Evolutionary conservation across 139 green algal species (phyloP).

Genomic region (Chlorella ohadii): DNA sequence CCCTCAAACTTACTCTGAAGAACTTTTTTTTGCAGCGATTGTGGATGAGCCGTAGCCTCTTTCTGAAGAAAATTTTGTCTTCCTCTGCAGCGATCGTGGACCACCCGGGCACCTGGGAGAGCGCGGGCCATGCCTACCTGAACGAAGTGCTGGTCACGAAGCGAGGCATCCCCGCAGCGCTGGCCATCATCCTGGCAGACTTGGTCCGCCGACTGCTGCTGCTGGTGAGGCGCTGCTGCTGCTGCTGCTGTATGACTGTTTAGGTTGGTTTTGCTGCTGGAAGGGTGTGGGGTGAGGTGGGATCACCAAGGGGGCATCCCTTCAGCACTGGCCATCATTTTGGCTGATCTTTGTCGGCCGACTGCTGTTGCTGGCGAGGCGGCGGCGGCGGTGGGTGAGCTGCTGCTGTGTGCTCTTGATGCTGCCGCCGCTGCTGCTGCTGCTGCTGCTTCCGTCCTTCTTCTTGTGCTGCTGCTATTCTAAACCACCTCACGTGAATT

Average conservation of each 20-base stretch:
- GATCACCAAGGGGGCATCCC: too few relatives aligned
- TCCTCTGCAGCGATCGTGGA: conserved; percentile 1
- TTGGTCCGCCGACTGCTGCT: not conserved
- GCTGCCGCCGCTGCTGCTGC: not conserved
- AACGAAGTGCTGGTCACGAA: conserved; percentile 68
- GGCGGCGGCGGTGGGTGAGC: not conserved
- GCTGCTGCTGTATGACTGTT: not conserved
- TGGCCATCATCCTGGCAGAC: not conserved
- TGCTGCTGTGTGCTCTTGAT: too few relatives aligned
- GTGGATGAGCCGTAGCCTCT: too few relatives aligned
- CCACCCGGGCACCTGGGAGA: conserved; percentile 61
- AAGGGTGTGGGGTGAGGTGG: too few relatives aligned
- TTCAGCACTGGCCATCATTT: too few relatives aligned
- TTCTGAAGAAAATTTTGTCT: too few relatives aligned
- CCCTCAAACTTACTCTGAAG: too few relatives aligned
- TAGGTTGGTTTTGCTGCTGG: too few relatives aligned
- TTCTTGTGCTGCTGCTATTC: too few relatives aligned
- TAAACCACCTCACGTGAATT: too few relatives aligned
- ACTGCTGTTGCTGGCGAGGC: not conserved
- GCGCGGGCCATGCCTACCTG: conserved; percentile 63
- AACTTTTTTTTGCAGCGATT: too few relatives aligned
- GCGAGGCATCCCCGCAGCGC: not conserved
- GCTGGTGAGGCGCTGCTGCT: not conserved
- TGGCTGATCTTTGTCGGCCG: too few relatives aligned
- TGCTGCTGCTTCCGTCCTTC: not conserved